Evolutionary conservation across 768 basidiomycete species (phyloP).

Genomic region (Leucosporidium creatinivorum): DNA sequence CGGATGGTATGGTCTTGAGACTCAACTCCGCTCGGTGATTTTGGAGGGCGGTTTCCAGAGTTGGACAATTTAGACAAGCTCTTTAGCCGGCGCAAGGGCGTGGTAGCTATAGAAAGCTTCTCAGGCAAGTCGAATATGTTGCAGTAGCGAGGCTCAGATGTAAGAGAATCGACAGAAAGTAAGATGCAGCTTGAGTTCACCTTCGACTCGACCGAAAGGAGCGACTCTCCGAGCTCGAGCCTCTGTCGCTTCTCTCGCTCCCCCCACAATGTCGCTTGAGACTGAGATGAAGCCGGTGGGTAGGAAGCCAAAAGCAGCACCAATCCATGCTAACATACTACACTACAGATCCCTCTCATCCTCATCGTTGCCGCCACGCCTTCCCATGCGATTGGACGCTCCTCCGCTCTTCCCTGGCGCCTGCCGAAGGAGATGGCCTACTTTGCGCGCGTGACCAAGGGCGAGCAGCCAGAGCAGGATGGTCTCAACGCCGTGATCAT

Average conservation of each 20-base stretch:
- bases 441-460: constrained; percentile 70
- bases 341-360: constrained; percentile 49
- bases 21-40: too few relatives aligned
- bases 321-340: background rate
- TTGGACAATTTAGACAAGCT: too few relatives aligned
- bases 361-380: constrained; percentile 89
- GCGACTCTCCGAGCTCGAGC: too few relatives aligned
- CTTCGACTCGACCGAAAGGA: too few relatives aligned
- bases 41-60: background rate
- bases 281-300: constrained; percentile 22
- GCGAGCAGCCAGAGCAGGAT: constrained; percentile 45
- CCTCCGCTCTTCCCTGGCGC: constrained; percentile 74
- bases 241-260: background rate
- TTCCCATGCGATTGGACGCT: constrained; percentile 76
- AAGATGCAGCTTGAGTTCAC: too few relatives aligned
- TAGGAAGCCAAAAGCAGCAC: too few relatives aligned
- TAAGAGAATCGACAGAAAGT: too few relatives aligned
- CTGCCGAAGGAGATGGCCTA: constrained; percentile 84
- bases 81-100: too few relatives aligned
- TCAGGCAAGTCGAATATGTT: too few relatives aligned
- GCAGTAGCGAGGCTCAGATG: too few relatives aligned
- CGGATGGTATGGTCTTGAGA: too few relatives aligned
- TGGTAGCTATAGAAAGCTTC: too few relatives aligned
- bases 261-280: background rate
- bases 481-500: constrained; percentile 66